These are phyloP conservation scores for Iris macrosiphon DNA, from an alignment of 106 monocot species.

Conservation along the genomic window DNA sequence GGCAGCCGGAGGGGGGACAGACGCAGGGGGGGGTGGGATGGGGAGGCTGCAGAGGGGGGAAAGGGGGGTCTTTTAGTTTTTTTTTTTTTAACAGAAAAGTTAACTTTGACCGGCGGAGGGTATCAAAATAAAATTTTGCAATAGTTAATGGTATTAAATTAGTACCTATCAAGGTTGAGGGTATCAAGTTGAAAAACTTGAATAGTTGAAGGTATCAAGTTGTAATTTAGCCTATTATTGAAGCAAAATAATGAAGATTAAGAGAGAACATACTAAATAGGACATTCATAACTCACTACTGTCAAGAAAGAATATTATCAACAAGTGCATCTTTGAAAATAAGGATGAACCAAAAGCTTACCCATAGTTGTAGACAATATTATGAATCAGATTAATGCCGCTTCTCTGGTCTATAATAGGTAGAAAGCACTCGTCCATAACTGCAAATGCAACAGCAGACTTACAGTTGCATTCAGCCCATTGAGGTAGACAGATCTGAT, in stretches of 20 bases:
- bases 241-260: neutral
- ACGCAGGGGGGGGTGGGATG: no score
- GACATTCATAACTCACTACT: neutral
- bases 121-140: no score
- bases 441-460: constrained; percentile 64
- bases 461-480: constrained; percentile 77
- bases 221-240: neutral
- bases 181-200: neutral
- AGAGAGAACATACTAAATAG: neutral
- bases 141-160: no score
- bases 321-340: neutral
- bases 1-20: no score
- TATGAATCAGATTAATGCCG: constrained; percentile 79
- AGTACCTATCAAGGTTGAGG: neutral
- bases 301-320: neutral
- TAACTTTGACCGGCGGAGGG: no score
- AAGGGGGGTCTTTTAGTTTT: no score
- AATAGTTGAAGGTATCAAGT: neutral
- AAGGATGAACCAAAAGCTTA: constrained; percentile 21
- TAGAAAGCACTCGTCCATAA: constrained; percentile 91
- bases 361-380: constrained; percentile 77
- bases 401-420: constrained; percentile 77
- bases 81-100: no score
- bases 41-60: no score
- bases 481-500: constrained; percentile 2